phyloP scores from a whole-genome alignment of 805 yeast genomes.

The Yarrowia keelungensis region DNA sequence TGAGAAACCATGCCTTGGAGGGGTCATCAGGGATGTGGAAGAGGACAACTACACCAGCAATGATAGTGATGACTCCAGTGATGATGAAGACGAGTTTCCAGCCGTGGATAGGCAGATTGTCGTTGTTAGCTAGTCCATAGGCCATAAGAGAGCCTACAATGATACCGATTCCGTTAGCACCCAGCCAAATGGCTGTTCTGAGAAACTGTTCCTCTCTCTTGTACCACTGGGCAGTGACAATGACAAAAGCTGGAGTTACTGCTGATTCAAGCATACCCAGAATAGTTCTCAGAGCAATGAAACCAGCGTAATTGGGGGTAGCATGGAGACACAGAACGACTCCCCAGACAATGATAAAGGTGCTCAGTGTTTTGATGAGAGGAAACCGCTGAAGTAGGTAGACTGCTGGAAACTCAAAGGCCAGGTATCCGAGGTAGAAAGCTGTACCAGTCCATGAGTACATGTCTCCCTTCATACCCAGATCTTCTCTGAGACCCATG shows the following conservation, averaged over 20 bases:
- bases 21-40: conserved; percentile 11
- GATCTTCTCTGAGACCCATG: conserved; percentile 2
- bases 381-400: conserved; percentile 10
- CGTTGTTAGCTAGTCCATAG: conserved; percentile 3
- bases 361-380: conserved; percentile 5
- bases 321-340: conserved; percentile 7
- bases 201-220: conserved; percentile 20
- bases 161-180: conserved; percentile 9
- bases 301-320: conserved; percentile 1
- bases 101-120: background rate
- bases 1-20: conserved; percentile 17
- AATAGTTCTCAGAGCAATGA: conserved; percentile 8
- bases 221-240: conserved; percentile 14
- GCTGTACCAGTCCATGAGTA: conserved; percentile 15
- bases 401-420: conserved; percentile 11
- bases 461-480: conserved; percentile 15
- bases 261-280: conserved; percentile 9
- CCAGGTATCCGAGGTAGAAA: conserved; percentile 6
- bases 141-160: conserved; percentile 8
- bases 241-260: conserved; percentile 10
- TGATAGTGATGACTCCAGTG: conserved; percentile 12
- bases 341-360: conserved; percentile 19
- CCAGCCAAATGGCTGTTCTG: conserved; percentile 16
- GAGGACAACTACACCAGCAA: background rate
- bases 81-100: conserved; percentile 22